Conservation (phyloP, 1,284 basidiomycete species). For the Rugosomyces carneus region DNA sequence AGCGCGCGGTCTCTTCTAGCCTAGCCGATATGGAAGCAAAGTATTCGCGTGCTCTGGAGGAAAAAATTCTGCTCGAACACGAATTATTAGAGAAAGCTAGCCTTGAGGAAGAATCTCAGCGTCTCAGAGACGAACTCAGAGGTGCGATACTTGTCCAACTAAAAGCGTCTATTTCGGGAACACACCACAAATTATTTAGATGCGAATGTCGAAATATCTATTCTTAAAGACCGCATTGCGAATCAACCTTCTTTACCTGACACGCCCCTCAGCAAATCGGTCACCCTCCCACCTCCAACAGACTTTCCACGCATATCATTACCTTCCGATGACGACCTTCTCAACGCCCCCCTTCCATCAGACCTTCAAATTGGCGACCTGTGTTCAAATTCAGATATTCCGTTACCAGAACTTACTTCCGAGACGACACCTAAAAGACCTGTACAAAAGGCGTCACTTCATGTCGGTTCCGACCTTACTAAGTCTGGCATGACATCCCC, state of each 20-base stretch:
- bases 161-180: not conserved
- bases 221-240: conserved; percentile 70
- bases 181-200: conserved; percentile 39
- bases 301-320: conserved; percentile 20
- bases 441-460: conserved; percentile 31
- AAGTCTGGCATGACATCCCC: conserved; percentile 37
- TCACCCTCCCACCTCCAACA: conserved; percentile 19
- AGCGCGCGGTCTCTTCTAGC: conserved; percentile 87
- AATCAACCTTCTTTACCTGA: conserved; percentile 15
- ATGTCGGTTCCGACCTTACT: conserved; percentile 41
- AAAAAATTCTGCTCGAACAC: conserved; percentile 95
- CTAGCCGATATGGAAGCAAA: conserved; percentile 88
- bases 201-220: conserved; percentile 78
- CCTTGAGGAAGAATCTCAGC: conserved; percentile 88
- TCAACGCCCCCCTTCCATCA: conserved; percentile 49
- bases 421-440: conserved; percentile 29
- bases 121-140: conserved; percentile 89
- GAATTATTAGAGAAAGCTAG: conserved; percentile 90
- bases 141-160: conserved; percentile 45
- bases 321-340: conserved; percentile 47
- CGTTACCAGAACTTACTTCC: conserved; percentile 24
- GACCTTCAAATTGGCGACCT: conserved; percentile 61
- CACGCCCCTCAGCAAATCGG: conserved; percentile 10
- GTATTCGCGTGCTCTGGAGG: conserved; percentile 89
- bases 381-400: conserved; percentile 37